phyloP scores from a whole-genome alignment of 164 flowering plant species.

The Umbilicus rupestris region DNA sequence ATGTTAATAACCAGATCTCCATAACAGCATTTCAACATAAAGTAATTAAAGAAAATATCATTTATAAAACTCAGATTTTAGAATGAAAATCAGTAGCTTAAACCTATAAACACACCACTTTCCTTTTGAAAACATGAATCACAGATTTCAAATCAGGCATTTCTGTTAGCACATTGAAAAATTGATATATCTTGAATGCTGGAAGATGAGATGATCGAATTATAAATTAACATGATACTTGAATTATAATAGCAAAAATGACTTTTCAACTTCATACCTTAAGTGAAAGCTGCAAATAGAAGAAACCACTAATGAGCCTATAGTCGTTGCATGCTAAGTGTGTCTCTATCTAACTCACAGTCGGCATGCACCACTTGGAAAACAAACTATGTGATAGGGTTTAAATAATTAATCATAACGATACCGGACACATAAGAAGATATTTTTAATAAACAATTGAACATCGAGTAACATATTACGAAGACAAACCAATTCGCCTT shows the following conservation, averaged over 20 bases:
- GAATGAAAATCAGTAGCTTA: background rate
- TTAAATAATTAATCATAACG: background rate
- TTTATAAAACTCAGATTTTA: background rate
- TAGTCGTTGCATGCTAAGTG: background rate
- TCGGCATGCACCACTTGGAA: background rate
- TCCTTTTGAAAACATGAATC: background rate
- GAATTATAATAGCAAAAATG: background rate
- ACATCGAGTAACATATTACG: background rate
- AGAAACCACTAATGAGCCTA: background rate
- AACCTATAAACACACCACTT: background rate
- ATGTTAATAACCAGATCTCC: constrained; percentile 7
- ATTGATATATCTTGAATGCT: no score
- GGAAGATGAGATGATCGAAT: background rate
- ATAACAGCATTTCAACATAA: background rate
- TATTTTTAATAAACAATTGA: background rate
- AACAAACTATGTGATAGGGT: background rate
- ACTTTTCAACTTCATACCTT: background rate
- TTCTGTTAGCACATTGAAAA: no score
- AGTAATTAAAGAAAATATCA: no score
- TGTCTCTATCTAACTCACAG: background rate
- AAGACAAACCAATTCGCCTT: constrained; percentile 48
- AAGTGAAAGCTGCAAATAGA: background rate
- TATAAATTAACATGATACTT: background rate
- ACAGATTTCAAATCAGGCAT: no score
- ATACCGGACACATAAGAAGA: background rate